These are phyloP conservation scores for Ustilago hordei DNA, from an alignment of 1,284 basidiomycete species.

Conservation along the genomic window DNA sequence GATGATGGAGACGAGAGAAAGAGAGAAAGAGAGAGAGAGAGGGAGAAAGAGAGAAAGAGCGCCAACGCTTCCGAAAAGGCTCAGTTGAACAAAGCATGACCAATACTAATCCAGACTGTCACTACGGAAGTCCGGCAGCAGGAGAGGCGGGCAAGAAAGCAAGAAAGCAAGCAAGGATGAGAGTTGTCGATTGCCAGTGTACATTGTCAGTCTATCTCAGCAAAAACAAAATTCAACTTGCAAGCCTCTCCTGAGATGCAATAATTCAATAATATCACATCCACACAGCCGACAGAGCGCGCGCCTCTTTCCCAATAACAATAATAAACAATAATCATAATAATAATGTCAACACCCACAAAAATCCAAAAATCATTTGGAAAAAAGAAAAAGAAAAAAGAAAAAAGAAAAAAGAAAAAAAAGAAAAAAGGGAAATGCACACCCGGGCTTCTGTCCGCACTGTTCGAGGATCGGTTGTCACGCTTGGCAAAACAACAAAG, in stretches of 20 bases:
- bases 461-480: conserved; percentile 24
- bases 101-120: too few relatives aligned
- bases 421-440: not conserved
- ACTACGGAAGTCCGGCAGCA: too few relatives aligned
- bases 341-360: not conserved
- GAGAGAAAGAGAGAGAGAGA: conserved; percentile 3
- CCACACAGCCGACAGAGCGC: not conserved
- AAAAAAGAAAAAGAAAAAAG: not conserved
- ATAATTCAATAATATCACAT: not conserved
- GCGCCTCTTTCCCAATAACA: not conserved
- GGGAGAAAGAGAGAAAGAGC: not conserved
- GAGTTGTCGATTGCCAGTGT: too few relatives aligned
- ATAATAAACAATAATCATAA: too few relatives aligned
- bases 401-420: too few relatives aligned
- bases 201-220: too few relatives aligned
- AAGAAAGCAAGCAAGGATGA: too few relatives aligned
- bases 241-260: too few relatives aligned
- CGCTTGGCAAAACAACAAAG: conserved; percentile 9
- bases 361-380: not conserved
- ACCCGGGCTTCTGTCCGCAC: not conserved
- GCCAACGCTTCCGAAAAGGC: too few relatives aligned
- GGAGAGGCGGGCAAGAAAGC: too few relatives aligned
- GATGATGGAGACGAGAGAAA: conserved; percentile 3
- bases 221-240: too few relatives aligned
- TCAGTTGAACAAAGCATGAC: too few relatives aligned